Evolutionary conservation across 768 basidiomycete genomes (phyloP), one percentile per base, ranked within the genome.

Genomic region (Dioszegia crocea): DNA sequence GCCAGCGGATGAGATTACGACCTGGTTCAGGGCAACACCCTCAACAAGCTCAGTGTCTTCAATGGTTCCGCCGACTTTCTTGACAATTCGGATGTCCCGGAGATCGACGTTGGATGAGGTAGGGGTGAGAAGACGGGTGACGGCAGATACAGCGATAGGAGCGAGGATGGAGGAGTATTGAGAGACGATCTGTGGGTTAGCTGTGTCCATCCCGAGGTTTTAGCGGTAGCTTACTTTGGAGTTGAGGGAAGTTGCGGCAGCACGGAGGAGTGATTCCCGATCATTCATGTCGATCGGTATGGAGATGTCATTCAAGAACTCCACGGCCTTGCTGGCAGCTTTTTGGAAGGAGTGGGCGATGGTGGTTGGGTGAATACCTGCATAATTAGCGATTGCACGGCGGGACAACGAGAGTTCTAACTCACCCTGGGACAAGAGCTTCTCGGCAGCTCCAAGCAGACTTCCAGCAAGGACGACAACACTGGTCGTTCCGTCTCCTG

Each of bases 31-130:
- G n/a, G 97, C 92, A 51, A 98, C 88, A 54, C 96, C 96, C 58
- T 98, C 92, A 24, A 96, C 84, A 17, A 99, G 84, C 68, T 97
- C 92, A 2, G 96, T 98, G 77, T 99, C 96, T 77, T 99, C 96
- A 62, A 99, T 99, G 1, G 96, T 98, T 41, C 96, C 96, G 21
- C 96, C 96, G 50, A 98, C 90, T 77, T 97, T 98, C 80, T 94
- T 98, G 51, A 99, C 92, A 64, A 99, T 82, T 30, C 96, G 86
- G 73, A 98, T 87, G 77, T 99, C 96, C 59, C 91, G 84, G 23
- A 99, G 85, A 78, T 99, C 96, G 51, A 99, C 96, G 70, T 91
- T 98, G 10, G 89, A 88, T 3, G 93, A 93, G 4, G 87, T 85
- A 0, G 89, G 83, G 0, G 89, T 89, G 46, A 89, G 85, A 39